Evolutionary conservation across 1,284 basidiomycete genomes (phyloP).

Genomic region (Ustilago hordei): DNA sequence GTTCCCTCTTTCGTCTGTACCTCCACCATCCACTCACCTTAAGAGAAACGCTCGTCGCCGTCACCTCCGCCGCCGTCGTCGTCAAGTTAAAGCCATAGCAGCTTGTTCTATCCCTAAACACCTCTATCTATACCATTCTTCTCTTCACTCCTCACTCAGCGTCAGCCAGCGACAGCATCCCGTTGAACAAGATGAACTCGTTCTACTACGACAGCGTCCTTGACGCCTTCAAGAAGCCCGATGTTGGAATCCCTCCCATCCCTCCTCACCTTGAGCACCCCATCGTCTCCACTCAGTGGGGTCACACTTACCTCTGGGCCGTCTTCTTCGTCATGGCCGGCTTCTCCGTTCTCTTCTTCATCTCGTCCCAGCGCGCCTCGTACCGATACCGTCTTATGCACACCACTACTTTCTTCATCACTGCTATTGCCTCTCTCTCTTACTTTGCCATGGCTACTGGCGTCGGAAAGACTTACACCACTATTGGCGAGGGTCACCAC

Average conservation of each 20-base stretch:
- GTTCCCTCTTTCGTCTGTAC: neutral
- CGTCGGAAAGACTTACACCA: slow-evolving; percentile 46
- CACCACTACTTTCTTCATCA: slow-evolving; percentile 59
- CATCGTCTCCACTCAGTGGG: slow-evolving; percentile 46
- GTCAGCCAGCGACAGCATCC: neutral
- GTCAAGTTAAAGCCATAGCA: neutral
- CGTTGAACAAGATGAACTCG: slow-evolving; percentile 39
- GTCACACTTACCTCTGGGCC: slow-evolving; percentile 58
- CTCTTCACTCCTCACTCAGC: neutral
- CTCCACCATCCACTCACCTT: slow-evolving; percentile 6
- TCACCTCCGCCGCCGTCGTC: neutral
- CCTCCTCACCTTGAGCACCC: slow-evolving; percentile 55
- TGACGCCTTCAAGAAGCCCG: slow-evolving; percentile 51
- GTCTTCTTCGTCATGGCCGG: slow-evolving; percentile 58
- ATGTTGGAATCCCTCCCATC: slow-evolving; percentile 54
- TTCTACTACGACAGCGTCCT: slow-evolving; percentile 58
- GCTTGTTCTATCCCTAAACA: neutral
- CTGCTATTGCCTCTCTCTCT: slow-evolving; percentile 51
- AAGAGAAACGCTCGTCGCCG: neutral
- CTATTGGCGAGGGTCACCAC: slow-evolving; percentile 30
- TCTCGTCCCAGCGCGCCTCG: slow-evolving; percentile 53
- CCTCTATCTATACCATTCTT: slow-evolving; percentile 1
- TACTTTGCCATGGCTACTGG: slow-evolving; percentile 65
- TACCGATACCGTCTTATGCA: slow-evolving; percentile 62
- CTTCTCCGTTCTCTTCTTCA: slow-evolving; percentile 54